phyloP scores from a whole-genome alignment of 257 asterid genomes.

The Oldenlandia corymbosa region DNA sequence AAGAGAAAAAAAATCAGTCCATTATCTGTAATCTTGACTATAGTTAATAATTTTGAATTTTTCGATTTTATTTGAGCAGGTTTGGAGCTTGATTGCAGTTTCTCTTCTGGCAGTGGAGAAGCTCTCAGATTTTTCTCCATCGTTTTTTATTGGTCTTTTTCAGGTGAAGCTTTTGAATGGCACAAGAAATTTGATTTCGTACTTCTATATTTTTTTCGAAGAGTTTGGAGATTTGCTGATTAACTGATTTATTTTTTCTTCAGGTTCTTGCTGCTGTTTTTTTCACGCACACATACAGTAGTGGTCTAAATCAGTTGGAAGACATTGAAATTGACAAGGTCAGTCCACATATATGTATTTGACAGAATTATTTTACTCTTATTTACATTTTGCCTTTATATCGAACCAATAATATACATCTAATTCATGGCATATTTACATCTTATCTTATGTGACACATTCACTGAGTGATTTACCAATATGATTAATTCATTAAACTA shows the following conservation, averaged over 20 bases:
- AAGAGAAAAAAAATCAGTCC: too few relatives aligned
- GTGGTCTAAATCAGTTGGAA: constrained; percentile 76
- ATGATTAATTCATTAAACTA: too few relatives aligned
- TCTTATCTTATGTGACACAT: too few relatives aligned
- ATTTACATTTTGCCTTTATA: not conserved
- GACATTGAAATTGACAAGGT: constrained; percentile 96
- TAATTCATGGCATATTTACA: too few relatives aligned
- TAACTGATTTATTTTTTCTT: too few relatives aligned
- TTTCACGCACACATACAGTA: constrained; percentile 78
- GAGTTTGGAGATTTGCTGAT: constrained; percentile 4
- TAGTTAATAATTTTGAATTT: too few relatives aligned
- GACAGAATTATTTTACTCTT: too few relatives aligned
- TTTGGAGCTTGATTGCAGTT: constrained; percentile 84
- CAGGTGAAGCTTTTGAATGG: constrained; percentile 42
- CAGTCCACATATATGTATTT: too few relatives aligned
- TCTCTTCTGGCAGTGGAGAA: constrained; percentile 87
- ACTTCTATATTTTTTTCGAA: constrained; percentile 14
- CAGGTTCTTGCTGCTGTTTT: constrained; percentile 89
- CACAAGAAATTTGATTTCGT: not conserved
- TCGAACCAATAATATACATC: too few relatives aligned
- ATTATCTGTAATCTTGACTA: too few relatives aligned
- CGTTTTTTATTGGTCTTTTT: constrained; percentile 58
- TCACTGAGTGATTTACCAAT: too few relatives aligned
- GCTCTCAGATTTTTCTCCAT: constrained; percentile 67
- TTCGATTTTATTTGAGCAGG: constrained; percentile 68